phyloP scores from a whole-genome alignment of 2,329 filamentous ascomycete genomes.

The Penicillium sclerotigenum region DNA sequence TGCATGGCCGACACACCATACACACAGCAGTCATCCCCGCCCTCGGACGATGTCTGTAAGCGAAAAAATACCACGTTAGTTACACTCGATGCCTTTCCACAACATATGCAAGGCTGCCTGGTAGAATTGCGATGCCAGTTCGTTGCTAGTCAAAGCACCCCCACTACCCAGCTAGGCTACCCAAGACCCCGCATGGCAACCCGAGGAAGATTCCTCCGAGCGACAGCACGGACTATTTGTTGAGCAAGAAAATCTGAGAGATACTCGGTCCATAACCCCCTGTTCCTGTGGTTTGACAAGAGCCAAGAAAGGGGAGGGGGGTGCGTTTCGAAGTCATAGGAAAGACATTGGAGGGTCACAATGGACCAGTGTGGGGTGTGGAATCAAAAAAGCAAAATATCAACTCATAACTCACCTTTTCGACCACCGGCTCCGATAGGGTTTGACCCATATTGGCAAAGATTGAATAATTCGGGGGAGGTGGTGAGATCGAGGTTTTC shows the following conservation, averaged over 20 bases:
- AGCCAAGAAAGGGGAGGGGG: background rate
- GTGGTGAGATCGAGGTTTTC: constrained; percentile 11
- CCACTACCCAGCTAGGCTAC: constrained; percentile 7
- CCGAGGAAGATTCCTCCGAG: constrained; percentile 4
- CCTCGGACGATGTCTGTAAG: constrained; percentile 74
- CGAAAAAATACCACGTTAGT: constrained; percentile 1
- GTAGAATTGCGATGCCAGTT: background rate
- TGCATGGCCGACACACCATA: constrained; percentile 99
- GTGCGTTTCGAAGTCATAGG: background rate
- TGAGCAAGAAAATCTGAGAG: background rate
- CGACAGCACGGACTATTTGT: background rate
- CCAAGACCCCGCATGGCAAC: constrained; percentile 7
- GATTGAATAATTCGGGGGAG: constrained; percentile 21
- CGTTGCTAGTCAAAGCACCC: background rate
- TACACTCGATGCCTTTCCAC: background rate
- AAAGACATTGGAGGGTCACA: background rate
- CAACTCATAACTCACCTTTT: constrained; percentile 99
- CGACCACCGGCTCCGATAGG: constrained; percentile 96
- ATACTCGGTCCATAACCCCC: background rate
- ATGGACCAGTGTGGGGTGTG: constrained; percentile 26
- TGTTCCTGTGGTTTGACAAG: background rate
- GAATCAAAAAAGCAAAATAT: constrained; percentile 10
- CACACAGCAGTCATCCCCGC: constrained; percentile 87
- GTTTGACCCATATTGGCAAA: constrained; percentile 85
- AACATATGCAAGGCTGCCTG: background rate